Evolutionary conservation across 2,329 filamentous ascomycete species (phyloP).

Genomic region (Aspergillus oerlinghausenensis): DNA sequence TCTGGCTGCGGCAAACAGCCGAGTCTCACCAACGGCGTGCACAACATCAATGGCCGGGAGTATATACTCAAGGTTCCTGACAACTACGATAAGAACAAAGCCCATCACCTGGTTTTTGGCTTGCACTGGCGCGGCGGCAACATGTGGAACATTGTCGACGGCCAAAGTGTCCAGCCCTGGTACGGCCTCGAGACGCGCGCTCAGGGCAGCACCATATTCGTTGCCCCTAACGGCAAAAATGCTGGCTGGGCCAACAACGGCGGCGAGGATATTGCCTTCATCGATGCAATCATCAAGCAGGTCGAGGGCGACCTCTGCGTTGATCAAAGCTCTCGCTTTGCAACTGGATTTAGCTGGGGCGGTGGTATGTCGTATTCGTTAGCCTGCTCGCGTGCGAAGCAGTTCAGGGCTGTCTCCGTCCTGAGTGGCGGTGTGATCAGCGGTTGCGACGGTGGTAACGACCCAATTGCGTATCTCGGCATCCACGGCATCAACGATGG

Average conservation of each 20-base stretch:
- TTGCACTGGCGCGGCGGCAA: constrained; percentile 41
- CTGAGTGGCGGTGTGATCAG: constrained; percentile 31
- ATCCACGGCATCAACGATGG: constrained; percentile 39
- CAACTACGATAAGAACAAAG: constrained; percentile 37
- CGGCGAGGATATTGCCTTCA: constrained; percentile 41
- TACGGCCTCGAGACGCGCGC: constrained; percentile 40
- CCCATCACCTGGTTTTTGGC: constrained; percentile 42
- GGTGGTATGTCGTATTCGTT: constrained; percentile 42
- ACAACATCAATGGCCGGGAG: constrained; percentile 11
- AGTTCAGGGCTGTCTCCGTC: constrained; percentile 39
- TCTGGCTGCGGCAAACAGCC: constrained; percentile 12
- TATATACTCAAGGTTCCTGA: constrained; percentile 12
- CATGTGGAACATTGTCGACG: constrained; percentile 34
- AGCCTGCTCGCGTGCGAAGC: constrained; percentile 38
- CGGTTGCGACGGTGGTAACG: constrained; percentile 35
- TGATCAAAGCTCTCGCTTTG: constrained; percentile 39
- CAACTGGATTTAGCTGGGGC: constrained; percentile 45
- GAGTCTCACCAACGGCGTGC: constrained; percentile 7
- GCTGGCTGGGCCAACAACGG: constrained; percentile 42
- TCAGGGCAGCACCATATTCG: constrained; percentile 39
- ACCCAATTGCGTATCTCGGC: constrained; percentile 38
- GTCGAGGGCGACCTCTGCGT: constrained; percentile 42
- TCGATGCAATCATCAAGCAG: constrained; percentile 36
- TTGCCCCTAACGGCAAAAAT: constrained; percentile 42
- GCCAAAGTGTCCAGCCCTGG: constrained; percentile 28